These are phyloP conservation scores for Rhizopus delemar DNA, from an alignment of 371 early-diverging fungal genomes.

Conservation along the genomic window DNA sequence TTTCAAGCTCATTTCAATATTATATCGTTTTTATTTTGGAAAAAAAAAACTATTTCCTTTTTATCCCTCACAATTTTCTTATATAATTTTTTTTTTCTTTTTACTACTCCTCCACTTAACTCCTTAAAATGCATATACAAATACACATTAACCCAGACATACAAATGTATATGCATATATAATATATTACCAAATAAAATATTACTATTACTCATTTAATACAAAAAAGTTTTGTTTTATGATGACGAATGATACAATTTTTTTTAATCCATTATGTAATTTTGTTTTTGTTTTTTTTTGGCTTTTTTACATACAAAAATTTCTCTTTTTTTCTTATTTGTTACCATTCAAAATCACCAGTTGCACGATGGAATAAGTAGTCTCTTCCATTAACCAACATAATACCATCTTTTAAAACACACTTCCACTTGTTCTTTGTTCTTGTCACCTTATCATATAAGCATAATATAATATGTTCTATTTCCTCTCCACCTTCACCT, in stretches of 20 bases:
- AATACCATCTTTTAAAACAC: slow-evolving; percentile 93
- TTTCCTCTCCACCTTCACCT: slow-evolving; percentile 77
- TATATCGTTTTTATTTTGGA: too few relatives aligned
- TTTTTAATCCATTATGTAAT: slow-evolving; percentile 23
- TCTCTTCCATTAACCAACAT: slow-evolving; percentile 92
- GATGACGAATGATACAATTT: slow-evolving; percentile 9
- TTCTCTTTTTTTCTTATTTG: slow-evolving; percentile 2
- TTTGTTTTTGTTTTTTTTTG: slow-evolving; percentile 7
- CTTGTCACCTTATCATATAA: slow-evolving; percentile 94
- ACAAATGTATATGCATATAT: too few relatives aligned
- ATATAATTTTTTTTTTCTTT: too few relatives aligned
- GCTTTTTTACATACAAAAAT: background rate
- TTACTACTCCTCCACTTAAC: too few relatives aligned
- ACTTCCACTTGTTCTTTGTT: slow-evolving; percentile 98
- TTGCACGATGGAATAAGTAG: slow-evolving; percentile 91
- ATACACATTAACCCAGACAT: too few relatives aligned
- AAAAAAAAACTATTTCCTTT: too few relatives aligned
- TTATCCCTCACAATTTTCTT: too few relatives aligned
- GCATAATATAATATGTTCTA: slow-evolving; percentile 87
- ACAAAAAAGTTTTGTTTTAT: background rate
- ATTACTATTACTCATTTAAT: too few relatives aligned
- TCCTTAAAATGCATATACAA: too few relatives aligned
- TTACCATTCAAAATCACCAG: slow-evolving; percentile 95
- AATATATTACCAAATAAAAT: too few relatives aligned
- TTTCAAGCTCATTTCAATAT: background rate